Conservation (phyloP, 1,139 yeast species). For the Arxiozyma slooffiae region DNA sequence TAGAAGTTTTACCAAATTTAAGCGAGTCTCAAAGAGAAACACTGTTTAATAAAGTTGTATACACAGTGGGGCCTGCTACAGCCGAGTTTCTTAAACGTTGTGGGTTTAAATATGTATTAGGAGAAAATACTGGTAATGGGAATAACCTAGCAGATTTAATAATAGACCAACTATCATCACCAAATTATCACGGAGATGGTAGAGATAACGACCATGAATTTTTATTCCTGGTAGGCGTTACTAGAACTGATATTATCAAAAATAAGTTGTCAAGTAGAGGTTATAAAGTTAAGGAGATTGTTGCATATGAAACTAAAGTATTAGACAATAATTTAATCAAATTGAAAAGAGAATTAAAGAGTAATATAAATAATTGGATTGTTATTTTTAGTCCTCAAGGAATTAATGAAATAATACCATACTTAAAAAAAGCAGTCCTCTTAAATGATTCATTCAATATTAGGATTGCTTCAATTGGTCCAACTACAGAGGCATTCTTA, state of each 20-base stretch:
- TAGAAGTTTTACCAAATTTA: slow-evolving; percentile 32
- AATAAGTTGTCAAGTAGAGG: slow-evolving; percentile 40
- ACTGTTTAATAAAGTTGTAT: slow-evolving; percentile 46
- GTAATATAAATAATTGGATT: slow-evolving; percentile 42
- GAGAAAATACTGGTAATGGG: slow-evolving; percentile 82
- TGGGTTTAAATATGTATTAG: slow-evolving; percentile 63
- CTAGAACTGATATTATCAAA: slow-evolving; percentile 75
- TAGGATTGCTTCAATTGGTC: slow-evolving; percentile 77
- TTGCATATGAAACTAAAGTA: slow-evolving; percentile 59
- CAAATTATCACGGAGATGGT: slow-evolving; percentile 1
- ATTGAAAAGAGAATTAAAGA: slow-evolving; percentile 26
- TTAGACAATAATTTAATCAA: slow-evolving; percentile 39
- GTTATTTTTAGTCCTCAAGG: slow-evolving; percentile 92
- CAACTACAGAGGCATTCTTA: slow-evolving; percentile 72
- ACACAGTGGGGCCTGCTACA: slow-evolving; percentile 92
- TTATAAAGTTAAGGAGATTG: slow-evolving; percentile 47
- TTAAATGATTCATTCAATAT: slow-evolving; percentile 2
- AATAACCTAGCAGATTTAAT: slow-evolving; percentile 56
- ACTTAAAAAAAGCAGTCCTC: slow-evolving; percentile 28
- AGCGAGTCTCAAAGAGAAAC: slow-evolving; percentile 10
- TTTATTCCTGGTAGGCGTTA: slow-evolving; percentile 81
- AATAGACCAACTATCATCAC: slow-evolving; percentile 33
- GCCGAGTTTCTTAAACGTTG: slow-evolving; percentile 44
- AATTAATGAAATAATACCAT: slow-evolving; percentile 49
- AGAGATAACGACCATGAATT: slow-evolving; percentile 26